Base-by-base conservation (phyloP, 371 early-diverging fungal species). In the Dipsacomyces acuminosporus region DNA sequence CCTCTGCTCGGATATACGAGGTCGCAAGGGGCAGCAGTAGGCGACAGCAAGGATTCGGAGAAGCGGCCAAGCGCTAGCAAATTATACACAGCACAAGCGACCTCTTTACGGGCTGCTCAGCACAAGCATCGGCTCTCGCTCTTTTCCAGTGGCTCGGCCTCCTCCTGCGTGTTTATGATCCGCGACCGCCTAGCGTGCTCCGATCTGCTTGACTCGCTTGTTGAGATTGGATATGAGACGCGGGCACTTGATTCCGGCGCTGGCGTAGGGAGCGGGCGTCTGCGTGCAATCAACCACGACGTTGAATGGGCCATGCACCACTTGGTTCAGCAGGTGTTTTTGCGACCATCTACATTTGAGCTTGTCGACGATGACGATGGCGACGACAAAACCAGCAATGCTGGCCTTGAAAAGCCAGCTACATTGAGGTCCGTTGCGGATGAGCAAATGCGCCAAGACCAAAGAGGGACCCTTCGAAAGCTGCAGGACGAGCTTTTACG, bases 261-360 rank as follows among this genome's bases (percentile, higher is more conserved):
- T 34, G 63, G 55, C 17, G 34, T 17, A 2, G 65, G 51, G 20
- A 71, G 70, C 48, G 70, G 71, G 36, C 61, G 66, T 8, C 61
- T 72, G 33, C 59, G 70, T 15, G 61, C 67, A 2, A 64, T 81
- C 26, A 82, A 82, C 64, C 79, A 79, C 51, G 78, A 80, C 47
- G 59, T 75, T 17, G 78, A 78, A 43, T 82, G 82, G 82, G 73
- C 76, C 19, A 70, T 82, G 51, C 73, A 72, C 51, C 71, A 67
- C 17, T 55, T 80, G 20, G 67, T 71, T 35, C 74, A 72, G 23
- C 71, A 69, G 30, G 76, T 82, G 36, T 66, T 82, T 22, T 43
- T 80, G 23, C 61, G 67, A 5, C 59, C 65, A 4, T 69, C 63
- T 1, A 40, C 58, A 3, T 72, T 71, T 35, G 48, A 49, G 8